Base-by-base conservation (phyloP, 2,329 filamentous ascomycete species). In the Rutstroemia sp. region DNA sequence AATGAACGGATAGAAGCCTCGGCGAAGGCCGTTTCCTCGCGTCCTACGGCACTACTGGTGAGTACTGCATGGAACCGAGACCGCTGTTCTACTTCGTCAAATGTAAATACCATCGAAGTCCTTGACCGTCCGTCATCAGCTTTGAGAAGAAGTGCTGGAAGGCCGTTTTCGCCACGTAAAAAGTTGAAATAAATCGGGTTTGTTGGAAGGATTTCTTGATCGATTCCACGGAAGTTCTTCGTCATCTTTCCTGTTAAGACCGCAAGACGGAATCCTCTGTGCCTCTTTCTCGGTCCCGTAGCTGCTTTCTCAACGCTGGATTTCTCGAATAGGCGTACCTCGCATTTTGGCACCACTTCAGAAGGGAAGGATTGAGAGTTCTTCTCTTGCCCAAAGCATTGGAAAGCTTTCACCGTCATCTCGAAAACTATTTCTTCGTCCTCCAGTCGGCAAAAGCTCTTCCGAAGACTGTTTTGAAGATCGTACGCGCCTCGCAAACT, bases 401-500 rank as follows among this genome's bases (percentile, higher is more conserved):
- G 88, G 62, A 95, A 90, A 25, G 85, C 81, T 46, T 82, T 82
- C 8, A 96, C 74, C 1, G 81, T 84, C 7, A 82, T 79, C 64
- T 86, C 82, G 68, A 89, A 90, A 2, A 87, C 77, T 56, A 87
- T 71, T 2, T 76, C 76, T 71, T 96, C 92, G 52, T 89, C 87
- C 30, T 78, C 76, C 42, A 83, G 80, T 6, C 85, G 82, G 38
- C 83, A 82, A 44, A 95, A 76, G 52, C 83, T 88, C 25, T 79
- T 78, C 66, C 91, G 86, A 2, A 92, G 82, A 65, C 88, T 90
- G 62, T 80, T 81, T 25, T 87, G 89, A 69, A 95, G 92, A 58
- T 95, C 90, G 62, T 91, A 90, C 71, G 95, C 90, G 64, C 83
- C 87, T 82, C 86, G 92, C 10, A 95, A 72, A 60, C 81, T 84